A percentile compares a stretch with the other conserved stretches of the same genome.
Conservation (phyloP, 2,329 filamentous ascomycete species). For the Setomelanomma holmii region DNA sequence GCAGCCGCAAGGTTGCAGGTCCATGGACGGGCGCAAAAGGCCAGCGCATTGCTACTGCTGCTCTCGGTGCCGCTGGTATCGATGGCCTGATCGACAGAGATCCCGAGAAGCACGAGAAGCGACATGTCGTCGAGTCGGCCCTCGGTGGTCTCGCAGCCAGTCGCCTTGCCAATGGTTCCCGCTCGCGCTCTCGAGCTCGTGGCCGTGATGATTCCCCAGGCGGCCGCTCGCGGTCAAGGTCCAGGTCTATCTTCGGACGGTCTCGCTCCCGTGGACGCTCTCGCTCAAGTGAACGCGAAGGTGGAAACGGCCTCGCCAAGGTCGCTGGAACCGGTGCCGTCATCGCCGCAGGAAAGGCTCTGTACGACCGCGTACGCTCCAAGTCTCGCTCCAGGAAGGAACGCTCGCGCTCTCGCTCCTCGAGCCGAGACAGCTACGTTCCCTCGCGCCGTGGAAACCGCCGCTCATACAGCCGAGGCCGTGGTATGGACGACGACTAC, state of each 20-base stretch:
- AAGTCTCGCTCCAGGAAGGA: constrained; percentile 58
- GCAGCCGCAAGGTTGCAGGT: constrained; percentile 85
- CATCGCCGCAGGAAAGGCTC: constrained; percentile 58
- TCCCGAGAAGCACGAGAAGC: constrained; percentile 75
- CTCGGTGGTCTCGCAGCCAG: constrained; percentile 88
- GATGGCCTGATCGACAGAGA: constrained; percentile 75
- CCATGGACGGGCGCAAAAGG: constrained; percentile 91
- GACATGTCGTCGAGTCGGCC: constrained; percentile 84
- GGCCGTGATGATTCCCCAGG: constrained; percentile 50
- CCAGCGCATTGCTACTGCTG: constrained; percentile 88
- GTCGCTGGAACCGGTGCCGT: constrained; percentile 58
- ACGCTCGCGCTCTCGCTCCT: constrained; percentile 49
- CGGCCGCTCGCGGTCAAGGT: constrained; percentile 64
- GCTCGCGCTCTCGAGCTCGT: constrained; percentile 64
- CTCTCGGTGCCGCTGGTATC: constrained; percentile 82
- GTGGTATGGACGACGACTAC: constrained; percentile 55
- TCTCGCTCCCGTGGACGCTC: constrained; percentile 54
- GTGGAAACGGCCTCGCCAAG: constrained; percentile 55
- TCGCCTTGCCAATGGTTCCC: constrained; percentile 79
- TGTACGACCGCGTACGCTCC: constrained; percentile 63
- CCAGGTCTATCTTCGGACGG: constrained; percentile 57
- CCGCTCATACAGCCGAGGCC: constrained; percentile 45
- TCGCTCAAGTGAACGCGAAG: constrained; percentile 57
- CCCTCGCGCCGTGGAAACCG: constrained; percentile 55
- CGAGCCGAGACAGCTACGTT: constrained; percentile 60